A percentile compares a stretch with the other conserved stretches of the same genome.
Conservation (phyloP, 2,329 filamentous ascomycete genomes). For the Amylocarpus encephaloides region DNA sequence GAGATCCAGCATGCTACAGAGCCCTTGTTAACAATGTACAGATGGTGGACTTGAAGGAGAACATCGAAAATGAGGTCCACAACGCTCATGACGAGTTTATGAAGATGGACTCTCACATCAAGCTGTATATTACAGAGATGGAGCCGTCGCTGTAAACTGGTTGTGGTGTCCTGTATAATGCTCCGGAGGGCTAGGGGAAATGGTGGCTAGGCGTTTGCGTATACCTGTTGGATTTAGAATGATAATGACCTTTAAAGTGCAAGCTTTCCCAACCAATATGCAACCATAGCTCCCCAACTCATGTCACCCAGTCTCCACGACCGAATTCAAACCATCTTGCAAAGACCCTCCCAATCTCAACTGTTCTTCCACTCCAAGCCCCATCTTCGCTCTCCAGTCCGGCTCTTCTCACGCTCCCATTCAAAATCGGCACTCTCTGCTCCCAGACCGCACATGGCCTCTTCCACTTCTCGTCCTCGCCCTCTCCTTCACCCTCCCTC, state of each 20-base stretch:
- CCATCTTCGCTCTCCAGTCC: conserved; percentile 41
- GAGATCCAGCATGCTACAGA: conserved; percentile 2
- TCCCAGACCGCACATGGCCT: conserved; percentile 34
- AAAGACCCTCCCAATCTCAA: conserved; percentile 51
- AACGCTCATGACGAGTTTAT: conserved; percentile 88
- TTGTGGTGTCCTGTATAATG: conserved; percentile 11
- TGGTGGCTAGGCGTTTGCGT: conserved; percentile 26
- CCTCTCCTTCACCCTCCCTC: conserved; percentile 7
- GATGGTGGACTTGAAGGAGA: conserved; percentile 98
- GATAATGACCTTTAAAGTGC: conserved; percentile 23
- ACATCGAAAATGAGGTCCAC: conserved; percentile 91
- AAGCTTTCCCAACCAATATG: neutral
- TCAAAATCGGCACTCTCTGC: conserved; percentile 56
- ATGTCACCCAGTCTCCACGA: conserved; percentile 32
- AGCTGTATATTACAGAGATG: conserved; percentile 98
- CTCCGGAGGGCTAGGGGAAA: conserved; percentile 5
- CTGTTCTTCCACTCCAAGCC: conserved; percentile 51
- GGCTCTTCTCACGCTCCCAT: conserved; percentile 43
- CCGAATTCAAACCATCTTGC: conserved; percentile 60
- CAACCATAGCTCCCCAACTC: neutral
- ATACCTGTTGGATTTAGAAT: conserved; percentile 29
- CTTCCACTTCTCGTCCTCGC: conserved; percentile 14
- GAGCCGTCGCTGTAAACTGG: conserved; percentile 65
- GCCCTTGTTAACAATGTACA: conserved; percentile 37
- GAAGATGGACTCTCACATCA: conserved; percentile 96